Evolutionary conservation across 805 yeast genomes (phyloP).

Genomic region (Osmozyma mogii): DNA sequence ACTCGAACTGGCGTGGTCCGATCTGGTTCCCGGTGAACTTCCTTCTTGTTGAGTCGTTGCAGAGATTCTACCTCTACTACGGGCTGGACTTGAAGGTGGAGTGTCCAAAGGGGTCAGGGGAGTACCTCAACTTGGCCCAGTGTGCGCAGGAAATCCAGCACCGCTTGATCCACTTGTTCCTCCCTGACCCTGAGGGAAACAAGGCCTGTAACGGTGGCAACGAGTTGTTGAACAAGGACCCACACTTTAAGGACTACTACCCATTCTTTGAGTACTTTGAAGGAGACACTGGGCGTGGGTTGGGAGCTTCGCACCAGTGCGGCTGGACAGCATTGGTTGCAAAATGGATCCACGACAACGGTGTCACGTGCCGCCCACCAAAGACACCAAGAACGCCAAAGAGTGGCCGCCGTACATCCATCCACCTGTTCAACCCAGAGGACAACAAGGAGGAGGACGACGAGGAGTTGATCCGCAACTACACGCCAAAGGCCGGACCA

Average conservation of each 20-base stretch:
- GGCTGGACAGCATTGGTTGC: conserved; percentile 96
- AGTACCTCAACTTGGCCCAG: conserved; percentile 68
- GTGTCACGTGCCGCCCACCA: conserved; percentile 57
- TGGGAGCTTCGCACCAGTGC: conserved; percentile 91
- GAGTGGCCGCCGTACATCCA: conserved; percentile 18
- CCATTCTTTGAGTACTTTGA: conserved; percentile 86
- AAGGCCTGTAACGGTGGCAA: conserved; percentile 77
- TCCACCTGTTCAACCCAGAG: conserved; percentile 15
- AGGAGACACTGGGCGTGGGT: conserved; percentile 90
- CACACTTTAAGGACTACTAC: conserved; percentile 63
- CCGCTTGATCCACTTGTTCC: conserved; percentile 68
- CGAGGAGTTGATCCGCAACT: conserved; percentile 30
- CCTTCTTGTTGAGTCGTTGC: conserved; percentile 75
- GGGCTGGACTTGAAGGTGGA: conserved; percentile 81
- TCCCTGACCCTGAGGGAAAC: conserved; percentile 55
- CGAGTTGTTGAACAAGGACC: conserved; percentile 47
- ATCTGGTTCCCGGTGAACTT: conserved; percentile 95
- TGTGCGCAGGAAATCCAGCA: conserved; percentile 88
- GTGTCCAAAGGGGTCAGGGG: conserved; percentile 82
- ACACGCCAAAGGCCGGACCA: conserved; percentile 39
- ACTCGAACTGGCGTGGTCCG: conserved; percentile 96
- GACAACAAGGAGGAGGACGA: conserved; percentile 14
- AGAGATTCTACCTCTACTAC: conserved; percentile 79
- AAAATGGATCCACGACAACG: conserved; percentile 84
- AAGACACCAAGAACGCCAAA: conserved; percentile 12